Evolutionary conservation across 2,329 filamentous ascomycete species (phyloP).

Genomic region (Grosmannia penicillata): DNA sequence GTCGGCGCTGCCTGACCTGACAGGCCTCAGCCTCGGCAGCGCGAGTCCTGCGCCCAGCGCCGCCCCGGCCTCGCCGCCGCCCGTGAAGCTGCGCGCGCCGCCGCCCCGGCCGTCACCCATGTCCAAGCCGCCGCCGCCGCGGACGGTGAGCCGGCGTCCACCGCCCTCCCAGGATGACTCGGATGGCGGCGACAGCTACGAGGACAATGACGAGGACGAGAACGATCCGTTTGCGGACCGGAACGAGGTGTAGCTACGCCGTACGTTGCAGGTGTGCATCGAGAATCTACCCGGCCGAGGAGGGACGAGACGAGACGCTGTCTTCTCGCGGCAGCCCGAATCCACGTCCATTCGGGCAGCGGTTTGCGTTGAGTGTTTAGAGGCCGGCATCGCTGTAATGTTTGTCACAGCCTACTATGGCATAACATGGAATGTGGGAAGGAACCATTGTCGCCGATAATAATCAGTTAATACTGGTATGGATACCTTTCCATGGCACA

Average conservation of each 20-base stretch:
- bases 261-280: too few species aligned
- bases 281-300: too few species aligned
- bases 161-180: slow-evolving; percentile 22
- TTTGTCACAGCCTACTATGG: too few species aligned
- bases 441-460: too few species aligned
- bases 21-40: slow-evolving; percentile 24
- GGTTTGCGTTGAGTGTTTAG: too few species aligned
- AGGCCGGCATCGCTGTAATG: too few species aligned
- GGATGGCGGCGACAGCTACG: slow-evolving; percentile 41
- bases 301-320: too few species aligned
- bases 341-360: too few species aligned
- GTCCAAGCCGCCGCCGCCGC: slow-evolving; percentile 34
- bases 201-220: slow-evolving; percentile 61
- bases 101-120: slow-evolving; percentile 31
- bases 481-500: too few species aligned
- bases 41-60: slow-evolving; percentile 6
- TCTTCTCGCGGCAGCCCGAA: too few species aligned
- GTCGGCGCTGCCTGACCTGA: slow-evolving; percentile 21
- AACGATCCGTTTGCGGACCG: slow-evolving; percentile 77
- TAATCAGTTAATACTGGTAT: too few species aligned
- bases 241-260: slow-evolving; percentile 61
- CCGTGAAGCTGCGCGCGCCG: slow-evolving; percentile 19
- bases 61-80: slow-evolving; percentile 18
- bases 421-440: too few species aligned
- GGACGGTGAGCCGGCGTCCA: slow-evolving; percentile 23